Evolutionary conservation across 441 rosid genomes (phyloP).

Genomic region (Jatropha multifida): DNA sequence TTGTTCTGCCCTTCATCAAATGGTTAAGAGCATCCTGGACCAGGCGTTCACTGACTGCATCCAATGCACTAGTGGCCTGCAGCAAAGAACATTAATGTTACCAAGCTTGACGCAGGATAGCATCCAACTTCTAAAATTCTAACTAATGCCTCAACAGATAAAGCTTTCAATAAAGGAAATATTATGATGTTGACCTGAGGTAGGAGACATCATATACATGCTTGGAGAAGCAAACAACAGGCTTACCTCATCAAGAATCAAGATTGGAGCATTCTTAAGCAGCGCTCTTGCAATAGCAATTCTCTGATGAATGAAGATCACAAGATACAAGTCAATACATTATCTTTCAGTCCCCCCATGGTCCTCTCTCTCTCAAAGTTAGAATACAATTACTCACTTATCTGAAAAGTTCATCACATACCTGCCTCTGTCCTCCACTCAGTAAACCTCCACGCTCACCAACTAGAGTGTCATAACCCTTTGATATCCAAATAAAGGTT

Average conservation of each 20-base stretch:
- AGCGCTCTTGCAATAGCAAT: constrained; percentile 88
- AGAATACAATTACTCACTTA: not conserved
- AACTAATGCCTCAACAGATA: not conserved
- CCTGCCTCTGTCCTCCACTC: constrained; percentile 99
- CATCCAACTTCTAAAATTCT: not conserved
- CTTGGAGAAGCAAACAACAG: constrained; percentile 13
- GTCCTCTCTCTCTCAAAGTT: constrained; percentile 4
- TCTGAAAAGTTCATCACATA: constrained; percentile 21
- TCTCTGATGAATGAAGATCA: constrained; percentile 50
- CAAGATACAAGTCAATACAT: constrained; percentile 20
- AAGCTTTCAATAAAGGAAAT: not conserved
- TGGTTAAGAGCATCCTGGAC: constrained; percentile 84
- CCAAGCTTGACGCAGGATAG: constrained; percentile 2
- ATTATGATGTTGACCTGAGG: not conserved
- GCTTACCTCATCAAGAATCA: constrained; percentile 85
- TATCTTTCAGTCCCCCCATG: constrained; percentile 1
- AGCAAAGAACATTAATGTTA: constrained; percentile 14
- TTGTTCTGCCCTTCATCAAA: constrained; percentile 84
- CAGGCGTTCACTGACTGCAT: constrained; percentile 81
- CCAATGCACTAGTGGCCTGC: constrained; percentile 94
- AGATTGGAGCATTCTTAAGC: constrained; percentile 79
- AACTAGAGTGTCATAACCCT: constrained; percentile 93
- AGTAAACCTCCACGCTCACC: constrained; percentile 95
- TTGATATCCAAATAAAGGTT: constrained; percentile 27
- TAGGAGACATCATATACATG: constrained; percentile 9